phyloP scores from a whole-genome alignment of 2,329 filamentous ascomycete species.

The Botrytis deweyae region DNA sequence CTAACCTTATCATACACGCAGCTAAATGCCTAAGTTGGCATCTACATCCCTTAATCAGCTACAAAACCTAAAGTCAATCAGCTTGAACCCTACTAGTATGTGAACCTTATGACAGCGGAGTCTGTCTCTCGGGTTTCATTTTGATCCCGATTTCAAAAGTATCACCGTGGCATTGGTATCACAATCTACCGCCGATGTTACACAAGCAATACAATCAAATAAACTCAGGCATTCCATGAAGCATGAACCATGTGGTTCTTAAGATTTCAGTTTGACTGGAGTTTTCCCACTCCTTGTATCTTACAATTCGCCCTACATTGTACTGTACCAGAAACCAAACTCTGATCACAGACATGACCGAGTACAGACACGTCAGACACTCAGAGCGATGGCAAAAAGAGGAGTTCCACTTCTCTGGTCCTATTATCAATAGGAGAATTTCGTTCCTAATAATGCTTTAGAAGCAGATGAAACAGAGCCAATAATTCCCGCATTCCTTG shows the following conservation, averaged over 20 bases:
- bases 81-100: background rate
- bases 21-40: background rate
- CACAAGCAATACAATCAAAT: background rate
- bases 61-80: background rate
- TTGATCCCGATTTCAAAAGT: background rate
- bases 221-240: background rate
- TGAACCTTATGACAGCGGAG: background rate
- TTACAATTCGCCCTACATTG: background rate
- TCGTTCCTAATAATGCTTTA: background rate
- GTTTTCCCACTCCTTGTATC: background rate
- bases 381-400: background rate
- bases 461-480: constrained; percentile 4
- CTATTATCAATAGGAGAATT: background rate
- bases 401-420: constrained; percentile 4
- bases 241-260: background rate
- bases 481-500: background rate
- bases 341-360: background rate
- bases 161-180: background rate
- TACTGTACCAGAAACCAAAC: constrained; percentile 2
- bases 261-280: background rate
- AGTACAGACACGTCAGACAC: constrained; percentile 12
- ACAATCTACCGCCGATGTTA: background rate
- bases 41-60: background rate
- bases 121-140: background rate
- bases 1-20: constrained; percentile 1